Conservation (phyloP, 1,139 yeast genomes). For the Zhuliangozyma parablackwelliae region DNA sequence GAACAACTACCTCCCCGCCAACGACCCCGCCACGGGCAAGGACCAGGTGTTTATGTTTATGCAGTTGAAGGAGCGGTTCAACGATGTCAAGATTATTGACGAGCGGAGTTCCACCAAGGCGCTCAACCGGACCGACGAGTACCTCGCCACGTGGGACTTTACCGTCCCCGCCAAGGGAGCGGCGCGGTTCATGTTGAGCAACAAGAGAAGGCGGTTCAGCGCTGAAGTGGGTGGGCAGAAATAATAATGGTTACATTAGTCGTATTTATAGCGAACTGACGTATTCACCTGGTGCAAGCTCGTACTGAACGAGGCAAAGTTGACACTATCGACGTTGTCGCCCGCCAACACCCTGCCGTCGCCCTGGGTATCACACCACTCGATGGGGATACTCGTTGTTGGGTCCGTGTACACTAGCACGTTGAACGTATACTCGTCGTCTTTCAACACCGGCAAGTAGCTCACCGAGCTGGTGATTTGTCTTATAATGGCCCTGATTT, state of each 20-base stretch:
- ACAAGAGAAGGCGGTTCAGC: conserved; percentile 43
- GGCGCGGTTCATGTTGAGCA: conserved; percentile 53
- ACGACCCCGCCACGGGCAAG: conserved; percentile 35
- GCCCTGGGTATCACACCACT: conserved; percentile 75
- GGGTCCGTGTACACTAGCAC: conserved; percentile 83
- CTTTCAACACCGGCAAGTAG: conserved; percentile 70
- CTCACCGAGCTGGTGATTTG: conserved; percentile 89
- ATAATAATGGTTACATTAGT: conserved; percentile 1
- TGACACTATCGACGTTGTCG: conserved; percentile 59
- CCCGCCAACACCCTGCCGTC: conserved; percentile 56
- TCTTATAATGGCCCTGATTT: conserved; percentile 79
- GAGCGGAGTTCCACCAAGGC: conserved; percentile 37
- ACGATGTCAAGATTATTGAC: conserved; percentile 35
- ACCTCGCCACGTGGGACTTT: conserved; percentile 47
- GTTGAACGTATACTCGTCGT: conserved; percentile 72
- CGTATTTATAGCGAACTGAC: conserved; percentile 59
- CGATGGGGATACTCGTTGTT: conserved; percentile 58
- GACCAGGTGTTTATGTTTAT: conserved; percentile 46
- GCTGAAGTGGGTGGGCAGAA: conserved; percentile 13
- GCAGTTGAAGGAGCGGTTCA: conserved; percentile 43
- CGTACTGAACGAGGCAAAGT: conserved; percentile 67
- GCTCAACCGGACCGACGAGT: conserved; percentile 41
- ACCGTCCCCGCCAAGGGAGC: conserved; percentile 43
- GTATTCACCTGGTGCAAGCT: conserved; percentile 71
- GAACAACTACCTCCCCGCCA: conserved; percentile 25